A percentile compares a stretch with the other conserved stretches of the same genome.
These are phyloP conservation scores for Tulasnella sp. DNA, from an alignment of 768 basidiomycete genomes.

Conservation along the genomic window DNA sequence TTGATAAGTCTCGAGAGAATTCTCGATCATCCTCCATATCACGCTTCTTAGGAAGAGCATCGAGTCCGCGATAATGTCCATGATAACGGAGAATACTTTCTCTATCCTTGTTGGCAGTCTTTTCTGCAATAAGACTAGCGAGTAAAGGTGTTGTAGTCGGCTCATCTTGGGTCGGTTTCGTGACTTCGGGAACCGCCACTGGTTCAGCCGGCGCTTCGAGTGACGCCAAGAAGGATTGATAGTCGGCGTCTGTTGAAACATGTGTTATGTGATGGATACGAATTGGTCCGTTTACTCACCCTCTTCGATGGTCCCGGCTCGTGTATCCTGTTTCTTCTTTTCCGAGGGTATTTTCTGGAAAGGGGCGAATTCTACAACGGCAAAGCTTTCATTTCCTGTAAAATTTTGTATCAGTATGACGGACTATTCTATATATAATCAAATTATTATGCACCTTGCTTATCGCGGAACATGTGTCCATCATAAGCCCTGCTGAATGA, in stretches of 20 bases:
- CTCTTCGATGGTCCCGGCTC: constrained; percentile 81
- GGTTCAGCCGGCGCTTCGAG: constrained; percentile 44
- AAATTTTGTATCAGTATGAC: neutral
- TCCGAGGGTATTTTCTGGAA: constrained; percentile 70
- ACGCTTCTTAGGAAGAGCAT: neutral
- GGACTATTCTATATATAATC: neutral
- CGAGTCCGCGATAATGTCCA: constrained; percentile 36
- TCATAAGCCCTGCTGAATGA: constrained; percentile 75
- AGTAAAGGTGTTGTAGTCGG: constrained; percentile 79
- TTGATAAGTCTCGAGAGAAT: constrained; percentile 11
- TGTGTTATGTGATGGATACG: neutral
- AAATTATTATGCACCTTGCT: constrained; percentile 48
- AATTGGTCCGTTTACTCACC: constrained; percentile 32
- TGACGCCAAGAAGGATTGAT: constrained; percentile 63
- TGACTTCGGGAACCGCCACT: constrained; percentile 15
- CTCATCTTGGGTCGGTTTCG: constrained; percentile 22
- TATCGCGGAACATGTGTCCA: constrained; percentile 84
- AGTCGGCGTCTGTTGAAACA: constrained; percentile 55
- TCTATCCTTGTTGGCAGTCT: constrained; percentile 56
- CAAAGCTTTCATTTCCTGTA: constrained; percentile 73
- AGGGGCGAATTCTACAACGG: constrained; percentile 88
- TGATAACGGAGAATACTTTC: constrained; percentile 60
- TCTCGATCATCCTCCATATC: neutral
- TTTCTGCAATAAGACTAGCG: constrained; percentile 83
- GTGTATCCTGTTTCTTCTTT: constrained; percentile 65